Conservation (phyloP, 371 early-diverging fungal species). For the Mucor saturninus region DNA sequence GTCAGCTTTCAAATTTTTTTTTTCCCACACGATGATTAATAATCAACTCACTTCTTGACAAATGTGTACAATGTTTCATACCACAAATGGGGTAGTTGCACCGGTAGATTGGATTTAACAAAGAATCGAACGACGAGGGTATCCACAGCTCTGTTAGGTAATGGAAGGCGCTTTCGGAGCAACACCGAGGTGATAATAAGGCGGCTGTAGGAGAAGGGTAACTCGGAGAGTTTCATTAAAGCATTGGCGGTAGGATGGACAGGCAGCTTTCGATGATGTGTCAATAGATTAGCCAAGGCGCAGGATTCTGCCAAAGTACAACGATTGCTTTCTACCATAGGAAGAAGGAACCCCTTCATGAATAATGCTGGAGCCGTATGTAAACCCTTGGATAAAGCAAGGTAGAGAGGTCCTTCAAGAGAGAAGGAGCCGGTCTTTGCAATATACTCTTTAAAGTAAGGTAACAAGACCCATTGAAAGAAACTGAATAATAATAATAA, state of each 20-base stretch:
- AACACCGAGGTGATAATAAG: conserved; percentile 77
- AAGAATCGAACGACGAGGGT: too few relatives aligned
- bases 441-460: not conserved
- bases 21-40: too few relatives aligned
- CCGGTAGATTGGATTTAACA: too few relatives aligned
- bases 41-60: too few relatives aligned
- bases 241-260: conserved; percentile 85
- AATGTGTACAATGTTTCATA: too few relatives aligned
- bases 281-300: too few relatives aligned
- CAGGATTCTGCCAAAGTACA: conserved; percentile 89
- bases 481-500: not conserved
- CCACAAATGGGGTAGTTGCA: too few relatives aligned
- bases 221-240: conserved; percentile 87
- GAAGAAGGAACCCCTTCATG: conserved; percentile 95
- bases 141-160: too few relatives aligned
- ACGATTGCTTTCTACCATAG: conserved; percentile 89
- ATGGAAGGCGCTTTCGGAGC: too few relatives aligned
- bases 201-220: conserved; percentile 89
- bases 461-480: conserved; percentile 3
- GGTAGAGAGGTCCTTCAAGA: conserved; percentile 91
- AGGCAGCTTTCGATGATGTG: conserved; percentile 62
- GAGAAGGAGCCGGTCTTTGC: conserved; percentile 56
- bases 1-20: not conserved
- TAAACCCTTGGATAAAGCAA: conserved; percentile 91
- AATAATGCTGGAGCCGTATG: conserved; percentile 93